Evolutionary conservation across 164 flowering plant species (phyloP), one percentile per base, ranked within the genome.

Genomic region (Dillenia turbinata): DNA sequence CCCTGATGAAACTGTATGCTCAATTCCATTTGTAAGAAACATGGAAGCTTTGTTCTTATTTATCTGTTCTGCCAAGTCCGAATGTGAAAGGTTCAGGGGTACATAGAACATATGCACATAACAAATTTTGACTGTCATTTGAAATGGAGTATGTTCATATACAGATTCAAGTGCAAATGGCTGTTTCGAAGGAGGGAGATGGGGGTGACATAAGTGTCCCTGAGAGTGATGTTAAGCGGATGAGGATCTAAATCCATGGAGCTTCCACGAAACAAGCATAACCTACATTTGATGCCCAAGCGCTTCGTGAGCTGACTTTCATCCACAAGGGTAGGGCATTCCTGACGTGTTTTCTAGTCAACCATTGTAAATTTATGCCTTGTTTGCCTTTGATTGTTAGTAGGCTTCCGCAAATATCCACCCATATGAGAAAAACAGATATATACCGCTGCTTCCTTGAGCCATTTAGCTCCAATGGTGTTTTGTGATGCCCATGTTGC

Each of bases 1-100:
- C 70, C 99, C 99, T 44, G 89, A 77, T 77, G 97, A 91, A 81
- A 74, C 74, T 55, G 97, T 89, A 78, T 76, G 92, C 67, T 64
- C 16, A 12, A 43, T 17, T 16, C 47, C 55, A 2, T 51, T 19
- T 51, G 56, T 53, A 6, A 33, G 44, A 17, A 22, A 11, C 14
- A 3, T 17, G 55, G 57, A 1, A 19, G 7, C 15, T 12, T 43
- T 24, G 22, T 15, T 15, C 22, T 15, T 17, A 52, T 52, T 52
- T 52, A 52, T 52, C 40, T 52, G 33, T 52, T 52, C 12, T 15
- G 4, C 55, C 5, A 15, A 9, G 9, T 52, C 17, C 9, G 9
- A 15, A 12, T 15, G 46, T 50, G 14, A 43, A 12, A 47, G 5
- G 40, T 6, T 33, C 40, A 33, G 40, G 40, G 40, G 40, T 33